These are phyloP conservation scores for Naganishia friedmannii DNA, from an alignment of 768 basidiomycete species.

Conservation along the genomic window DNA sequence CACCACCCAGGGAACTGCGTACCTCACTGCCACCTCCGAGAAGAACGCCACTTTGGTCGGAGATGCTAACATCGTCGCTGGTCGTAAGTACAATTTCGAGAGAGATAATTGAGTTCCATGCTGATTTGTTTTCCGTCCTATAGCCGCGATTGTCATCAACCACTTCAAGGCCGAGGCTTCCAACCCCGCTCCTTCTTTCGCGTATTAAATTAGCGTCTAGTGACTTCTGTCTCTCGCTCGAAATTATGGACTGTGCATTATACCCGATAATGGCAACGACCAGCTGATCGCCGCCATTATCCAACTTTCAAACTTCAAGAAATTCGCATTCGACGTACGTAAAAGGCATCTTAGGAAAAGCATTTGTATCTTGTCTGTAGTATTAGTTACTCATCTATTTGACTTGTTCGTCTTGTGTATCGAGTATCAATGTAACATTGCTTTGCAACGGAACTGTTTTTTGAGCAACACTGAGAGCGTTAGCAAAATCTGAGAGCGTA, in stretches of 20 bases:
- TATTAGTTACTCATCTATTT: background rate
- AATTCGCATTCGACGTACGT: background rate
- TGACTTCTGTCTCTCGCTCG: background rate
- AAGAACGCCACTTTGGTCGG: constrained; percentile 48
- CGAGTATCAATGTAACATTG: background rate
- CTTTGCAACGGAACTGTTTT: no score
- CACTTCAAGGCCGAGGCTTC: constrained; percentile 38
- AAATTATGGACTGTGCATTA: constrained; percentile 1
- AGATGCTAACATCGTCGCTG: constrained; percentile 61
- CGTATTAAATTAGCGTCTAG: background rate
- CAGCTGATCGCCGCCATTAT: background rate
- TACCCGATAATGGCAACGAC: background rate
- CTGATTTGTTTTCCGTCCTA: background rate
- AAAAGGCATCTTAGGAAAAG: background rate
- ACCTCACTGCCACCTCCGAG: constrained; percentile 57
- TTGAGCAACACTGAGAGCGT: background rate
- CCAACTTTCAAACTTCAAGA: background rate
- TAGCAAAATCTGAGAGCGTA: no score
- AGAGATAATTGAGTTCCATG: no score
- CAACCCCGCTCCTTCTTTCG: constrained; percentile 44
- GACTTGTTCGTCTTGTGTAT: background rate
- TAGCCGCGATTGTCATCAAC: constrained; percentile 28
- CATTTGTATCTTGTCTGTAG: constrained; percentile 3
- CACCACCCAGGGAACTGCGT: constrained; percentile 56
- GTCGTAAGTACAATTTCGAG: constrained; percentile 53